Base-by-base conservation (phyloP, 768 basidiomycete genomes). In the Mycena kentingensis region DNA sequence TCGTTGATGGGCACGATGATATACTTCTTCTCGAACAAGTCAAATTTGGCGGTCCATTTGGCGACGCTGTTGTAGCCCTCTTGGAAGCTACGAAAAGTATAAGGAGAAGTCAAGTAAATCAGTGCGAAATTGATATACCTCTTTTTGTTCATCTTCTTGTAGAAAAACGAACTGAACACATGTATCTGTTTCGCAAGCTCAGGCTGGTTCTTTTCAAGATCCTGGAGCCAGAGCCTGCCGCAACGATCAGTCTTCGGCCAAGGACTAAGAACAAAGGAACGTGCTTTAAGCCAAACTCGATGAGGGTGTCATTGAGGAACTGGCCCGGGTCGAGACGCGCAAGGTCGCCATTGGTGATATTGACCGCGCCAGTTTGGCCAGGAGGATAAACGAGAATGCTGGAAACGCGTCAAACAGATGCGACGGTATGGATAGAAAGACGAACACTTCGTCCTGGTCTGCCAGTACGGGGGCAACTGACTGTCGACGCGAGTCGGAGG, bases 161-260 rank as follows among this genome's bases (percentile, higher is more conserved):
- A 98, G 70, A 99, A 98, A 72, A 98, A 99, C 0, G 95, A 95
- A 67, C 87, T 98, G 75, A 98, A 98, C 4, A 98, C 80, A 63
- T 98, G 87, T 1, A 95, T 77, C 60, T 90, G 79, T 3, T 84
- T 79, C 2, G 84, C 89, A 4, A 90, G 70, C 15, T 76, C 77
- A 2, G 87, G 85, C 55, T 87, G 65, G 29, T 63, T 70, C 31
- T 67, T 70, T 55, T 82, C 79, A 22, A 90, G 68, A 6, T 80
- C 76, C 44, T 73, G 77, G 10, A 87, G 75, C 87, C 90, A 91
- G 13, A 85, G 73, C 66, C 93, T 95, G 50, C 6, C 22, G 22
- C 18, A 49, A 28, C 7, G 36, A 49, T 55, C 38, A 37, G 58
- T 19, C 44, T 37, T 21, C 15, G 46, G n/a, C n/a, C 44, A 22